Percentiles rank a stretch among this genome's conserved stretches.
Conservation (phyloP, 2,329 filamentous ascomycete species). For the Arthrinium phaeospermum region DNA sequence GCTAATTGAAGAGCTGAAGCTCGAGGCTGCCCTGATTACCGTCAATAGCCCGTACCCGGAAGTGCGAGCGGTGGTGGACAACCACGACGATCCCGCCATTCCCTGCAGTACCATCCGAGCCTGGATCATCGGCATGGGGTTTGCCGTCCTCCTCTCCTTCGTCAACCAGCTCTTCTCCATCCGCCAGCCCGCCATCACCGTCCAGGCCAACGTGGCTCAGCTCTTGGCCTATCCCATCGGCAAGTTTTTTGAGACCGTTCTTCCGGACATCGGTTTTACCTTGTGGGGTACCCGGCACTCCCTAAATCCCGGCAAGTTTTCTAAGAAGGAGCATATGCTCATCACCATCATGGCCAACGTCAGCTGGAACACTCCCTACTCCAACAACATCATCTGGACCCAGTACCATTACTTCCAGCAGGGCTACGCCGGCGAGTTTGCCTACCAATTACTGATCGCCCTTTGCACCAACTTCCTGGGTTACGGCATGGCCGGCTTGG, state of each 20-base stretch:
- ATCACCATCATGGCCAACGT: slow-evolving; percentile 66
- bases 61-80: slow-evolving; percentile 52
- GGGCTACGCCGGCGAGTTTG: slow-evolving; percentile 48
- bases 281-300: slow-evolving; percentile 51
- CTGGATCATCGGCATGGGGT: slow-evolving; percentile 45
- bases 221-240: slow-evolving; percentile 47
- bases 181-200: slow-evolving; percentile 46
- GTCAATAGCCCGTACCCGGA: slow-evolving; percentile 47
- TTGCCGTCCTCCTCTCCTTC: slow-evolving; percentile 39
- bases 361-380: slow-evolving; percentile 52
- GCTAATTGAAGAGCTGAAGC: slow-evolving; percentile 41
- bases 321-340: slow-evolving; percentile 63
- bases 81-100: slow-evolving; percentile 44
- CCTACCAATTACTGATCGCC: slow-evolving; percentile 55
- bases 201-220: slow-evolving; percentile 48
- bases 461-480: slow-evolving; percentile 59
- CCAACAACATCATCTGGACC: slow-evolving; percentile 53
- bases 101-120: slow-evolving; percentile 49
- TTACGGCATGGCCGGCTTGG: slow-evolving; percentile 56
- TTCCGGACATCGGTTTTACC: slow-evolving; percentile 43
- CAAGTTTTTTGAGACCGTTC: slow-evolving; percentile 39
- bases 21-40: slow-evolving; percentile 40
- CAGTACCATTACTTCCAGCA: slow-evolving; percentile 57
- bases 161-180: slow-evolving; percentile 50
- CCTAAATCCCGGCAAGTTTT: slow-evolving; percentile 62